Conservation (phyloP, 2,329 filamentous ascomycete genomes). For the Diaporthe citri region DNA sequence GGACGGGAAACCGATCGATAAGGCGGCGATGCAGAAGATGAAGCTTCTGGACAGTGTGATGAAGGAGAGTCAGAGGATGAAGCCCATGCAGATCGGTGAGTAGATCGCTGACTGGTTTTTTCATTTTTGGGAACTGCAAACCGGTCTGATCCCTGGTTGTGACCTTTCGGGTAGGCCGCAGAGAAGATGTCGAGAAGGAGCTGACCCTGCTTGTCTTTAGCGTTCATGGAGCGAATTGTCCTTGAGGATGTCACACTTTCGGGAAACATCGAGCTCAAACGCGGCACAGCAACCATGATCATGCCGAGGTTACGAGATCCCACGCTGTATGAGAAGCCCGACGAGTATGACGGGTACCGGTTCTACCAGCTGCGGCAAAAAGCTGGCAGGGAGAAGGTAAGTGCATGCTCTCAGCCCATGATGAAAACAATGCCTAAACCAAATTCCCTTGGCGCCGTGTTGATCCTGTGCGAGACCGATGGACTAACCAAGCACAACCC, state of each 20-base stretch:
- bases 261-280: conserved; percentile 2
- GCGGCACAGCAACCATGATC: not conserved
- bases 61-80: conserved; percentile 53
- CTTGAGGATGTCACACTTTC: conserved; percentile 20
- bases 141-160: not conserved
- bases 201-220: not conserved
- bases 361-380: conserved; percentile 40
- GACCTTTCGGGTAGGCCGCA: no score
- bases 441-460: not conserved
- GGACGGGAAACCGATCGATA: conserved; percentile 48
- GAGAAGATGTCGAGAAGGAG: not conserved
- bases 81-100: conserved; percentile 28
- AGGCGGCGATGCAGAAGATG: conserved; percentile 52
- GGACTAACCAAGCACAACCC: conserved; percentile 44
- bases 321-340: conserved; percentile 43
- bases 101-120: not conserved
- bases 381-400: conserved; percentile 1
- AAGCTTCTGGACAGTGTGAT: conserved; percentile 56
- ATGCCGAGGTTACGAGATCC: not conserved
- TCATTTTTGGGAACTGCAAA: not conserved
- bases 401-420: not conserved
- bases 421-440: not conserved
- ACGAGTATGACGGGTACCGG: conserved; percentile 46
- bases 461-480: conserved; percentile 18
- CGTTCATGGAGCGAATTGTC: not conserved